A percentile compares a stretch with the other conserved stretches of the same genome.
These are phyloP conservation scores for Phytophthora cryptogea DNA, from an alignment of 352 stramenopile genomes.

Conservation along the genomic window DNA sequence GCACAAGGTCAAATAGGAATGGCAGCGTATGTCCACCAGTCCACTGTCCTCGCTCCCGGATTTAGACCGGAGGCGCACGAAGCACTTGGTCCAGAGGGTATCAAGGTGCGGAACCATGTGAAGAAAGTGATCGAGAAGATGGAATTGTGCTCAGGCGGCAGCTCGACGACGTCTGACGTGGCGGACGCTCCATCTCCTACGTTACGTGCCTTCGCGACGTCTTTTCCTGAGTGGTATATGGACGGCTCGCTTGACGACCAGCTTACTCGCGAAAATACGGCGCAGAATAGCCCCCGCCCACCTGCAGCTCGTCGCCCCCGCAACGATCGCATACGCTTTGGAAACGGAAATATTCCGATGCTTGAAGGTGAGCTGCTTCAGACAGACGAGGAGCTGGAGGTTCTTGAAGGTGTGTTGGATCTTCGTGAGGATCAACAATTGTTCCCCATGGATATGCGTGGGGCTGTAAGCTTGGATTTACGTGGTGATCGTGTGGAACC, in stretches of 20 bases:
- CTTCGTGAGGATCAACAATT: slow-evolving; percentile 65
- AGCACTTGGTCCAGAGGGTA: slow-evolving; percentile 52
- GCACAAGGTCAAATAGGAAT: slow-evolving; percentile 84
- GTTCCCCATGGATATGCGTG: slow-evolving; percentile 56
- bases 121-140: slow-evolving; percentile 85
- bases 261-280: slow-evolving; percentile 45
- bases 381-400: slow-evolving; percentile 68
- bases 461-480: slow-evolving; percentile 46
- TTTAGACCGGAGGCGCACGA: slow-evolving; percentile 81
- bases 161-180: slow-evolving; percentile 36
- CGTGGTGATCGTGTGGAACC: slow-evolving; percentile 33
- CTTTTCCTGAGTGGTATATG: slow-evolving; percentile 80
- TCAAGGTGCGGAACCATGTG: slow-evolving; percentile 60
- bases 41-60: slow-evolving; percentile 74
- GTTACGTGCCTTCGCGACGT: slow-evolving; percentile 58
- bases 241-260: slow-evolving; percentile 55
- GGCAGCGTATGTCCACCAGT: slow-evolving; percentile 86
- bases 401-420: slow-evolving; percentile 71
- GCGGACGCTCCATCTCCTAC: slow-evolving; percentile 52
- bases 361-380: slow-evolving; percentile 67
- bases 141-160: slow-evolving; percentile 77
- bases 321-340: slow-evolving; percentile 51
- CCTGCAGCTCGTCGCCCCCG: slow-evolving; percentile 37
- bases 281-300: slow-evolving; percentile 44
- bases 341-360: slow-evolving; percentile 44